A percentile compares a stretch with the other conserved stretches of the same genome.
phyloP scores from a whole-genome alignment of 1,284 basidiomycete species.

The Ceratobasidium sp. region DNA sequence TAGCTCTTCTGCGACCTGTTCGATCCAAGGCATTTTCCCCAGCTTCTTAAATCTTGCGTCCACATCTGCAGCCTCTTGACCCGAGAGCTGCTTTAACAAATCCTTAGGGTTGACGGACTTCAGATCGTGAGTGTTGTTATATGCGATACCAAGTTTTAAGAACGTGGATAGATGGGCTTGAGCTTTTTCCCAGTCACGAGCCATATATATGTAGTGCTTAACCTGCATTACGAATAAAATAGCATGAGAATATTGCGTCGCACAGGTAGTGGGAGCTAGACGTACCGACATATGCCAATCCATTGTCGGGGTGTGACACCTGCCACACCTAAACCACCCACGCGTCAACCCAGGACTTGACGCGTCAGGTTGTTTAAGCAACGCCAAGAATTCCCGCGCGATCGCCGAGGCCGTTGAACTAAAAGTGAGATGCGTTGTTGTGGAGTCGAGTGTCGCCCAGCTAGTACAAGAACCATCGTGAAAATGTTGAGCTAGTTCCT shows the following conservation, averaged over 20 bases:
- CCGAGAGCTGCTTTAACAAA: background rate
- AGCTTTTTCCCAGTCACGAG: background rate
- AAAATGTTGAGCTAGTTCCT: background rate
- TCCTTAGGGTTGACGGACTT: background rate
- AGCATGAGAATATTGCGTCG: too few relatives aligned
- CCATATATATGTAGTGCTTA: background rate
- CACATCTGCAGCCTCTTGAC: background rate
- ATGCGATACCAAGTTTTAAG: background rate
- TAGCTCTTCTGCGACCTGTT: background rate
- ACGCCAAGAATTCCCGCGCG: background rate
- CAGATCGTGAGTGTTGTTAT: slow-evolving; percentile 2
- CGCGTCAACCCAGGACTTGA: background rate
- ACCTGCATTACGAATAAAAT: background rate
- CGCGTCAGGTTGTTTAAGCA: background rate
- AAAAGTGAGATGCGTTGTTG: background rate
- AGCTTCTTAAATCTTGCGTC: background rate
- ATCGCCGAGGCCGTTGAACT: background rate
- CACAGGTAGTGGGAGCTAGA: background rate
- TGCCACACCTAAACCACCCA: too few relatives aligned
- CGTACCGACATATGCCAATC: background rate
- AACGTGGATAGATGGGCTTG: background rate
- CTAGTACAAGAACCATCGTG: background rate
- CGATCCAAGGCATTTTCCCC: background rate
- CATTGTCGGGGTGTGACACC: background rate
- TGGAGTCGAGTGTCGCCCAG: background rate